phyloP scores from a whole-genome alignment of 2,329 filamentous ascomycete species.

The Nannizziopsis barbatae region DNA sequence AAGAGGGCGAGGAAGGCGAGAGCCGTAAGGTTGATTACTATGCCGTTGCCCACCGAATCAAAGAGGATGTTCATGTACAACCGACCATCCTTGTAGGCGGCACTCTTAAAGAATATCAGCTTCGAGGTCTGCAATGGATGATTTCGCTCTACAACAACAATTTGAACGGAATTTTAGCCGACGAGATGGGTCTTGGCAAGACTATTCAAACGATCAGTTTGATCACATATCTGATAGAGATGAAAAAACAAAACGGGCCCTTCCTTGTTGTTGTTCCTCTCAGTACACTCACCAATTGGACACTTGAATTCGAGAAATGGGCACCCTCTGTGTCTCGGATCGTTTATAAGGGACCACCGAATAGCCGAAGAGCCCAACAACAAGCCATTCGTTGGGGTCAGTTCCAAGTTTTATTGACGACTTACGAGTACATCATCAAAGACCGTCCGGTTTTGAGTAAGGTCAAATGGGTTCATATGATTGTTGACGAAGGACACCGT shows the following conservation, averaged over 20 bases:
- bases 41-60: slow-evolving; percentile 88
- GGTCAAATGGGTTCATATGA: slow-evolving; percentile 99
- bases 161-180: slow-evolving; percentile 93
- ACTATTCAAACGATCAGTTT: slow-evolving; percentile 98
- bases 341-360: slow-evolving; percentile 94
- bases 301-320: slow-evolving; percentile 97
- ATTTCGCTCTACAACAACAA: slow-evolving; percentile 99
- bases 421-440: slow-evolving; percentile 99
- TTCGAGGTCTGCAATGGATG: slow-evolving; percentile 99
- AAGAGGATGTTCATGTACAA: slow-evolving; percentile 79
- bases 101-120: slow-evolving; percentile 88
- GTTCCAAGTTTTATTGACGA: slow-evolving; percentile 94
- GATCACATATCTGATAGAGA: slow-evolving; percentile 93
- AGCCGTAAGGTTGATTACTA: slow-evolving; percentile 94
- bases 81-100: slow-evolving; percentile 82
- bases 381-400: slow-evolving; percentile 87
- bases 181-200: slow-evolving; percentile 99
- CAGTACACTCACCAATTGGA: slow-evolving; percentile 98
- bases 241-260: slow-evolving; percentile 80
- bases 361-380: slow-evolving; percentile 76
- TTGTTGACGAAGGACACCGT: slow-evolving; percentile 96
- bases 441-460: slow-evolving; percentile 90
- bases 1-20: slow-evolving; percentile 50
- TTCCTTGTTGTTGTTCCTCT: slow-evolving; percentile 95
- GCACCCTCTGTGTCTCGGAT: slow-evolving; percentile 75